phyloP scores from a whole-genome alignment of 371 early-diverging fungal genomes.

The Mucor lusitanicus region DNA sequence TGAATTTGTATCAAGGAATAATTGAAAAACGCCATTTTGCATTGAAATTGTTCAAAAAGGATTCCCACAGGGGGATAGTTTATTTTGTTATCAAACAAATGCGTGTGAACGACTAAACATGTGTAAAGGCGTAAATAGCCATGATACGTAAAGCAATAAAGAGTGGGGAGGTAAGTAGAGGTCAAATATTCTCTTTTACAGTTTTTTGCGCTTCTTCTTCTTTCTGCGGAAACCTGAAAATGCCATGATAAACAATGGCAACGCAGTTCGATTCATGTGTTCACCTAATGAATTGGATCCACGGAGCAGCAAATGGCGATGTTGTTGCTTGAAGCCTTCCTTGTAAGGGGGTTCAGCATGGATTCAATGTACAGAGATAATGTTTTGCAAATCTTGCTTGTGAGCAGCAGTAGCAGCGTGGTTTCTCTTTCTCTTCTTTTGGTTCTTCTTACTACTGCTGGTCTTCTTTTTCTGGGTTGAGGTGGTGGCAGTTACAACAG shows the following conservation, averaged over 20 bases:
- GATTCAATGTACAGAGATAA: slow-evolving; percentile 27
- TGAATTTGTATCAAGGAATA: background rate
- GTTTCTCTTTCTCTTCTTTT: slow-evolving; percentile 28
- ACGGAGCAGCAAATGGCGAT: background rate
- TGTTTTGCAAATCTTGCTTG: background rate
- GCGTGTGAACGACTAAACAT: background rate
- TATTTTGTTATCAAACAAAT: slow-evolving; percentile 3
- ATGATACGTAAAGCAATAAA: background rate
- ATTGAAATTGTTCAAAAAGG: background rate
- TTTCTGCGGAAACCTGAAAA: slow-evolving; percentile 3
- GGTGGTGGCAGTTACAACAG: background rate
- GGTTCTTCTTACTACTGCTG: slow-evolving; percentile 10
- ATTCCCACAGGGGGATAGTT: background rate
- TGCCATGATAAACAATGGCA: background rate
- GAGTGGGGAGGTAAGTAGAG: slow-evolving; percentile 11
- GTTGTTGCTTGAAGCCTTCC: background rate
- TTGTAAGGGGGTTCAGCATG: background rate
- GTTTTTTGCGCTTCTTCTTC: slow-evolving; percentile 19
- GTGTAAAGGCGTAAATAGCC: background rate
- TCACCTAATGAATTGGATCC: background rate
- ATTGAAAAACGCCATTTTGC: background rate
- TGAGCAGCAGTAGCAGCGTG: slow-evolving; percentile 3
- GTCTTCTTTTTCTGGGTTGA: background rate
- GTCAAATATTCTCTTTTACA: background rate
- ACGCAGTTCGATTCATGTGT: background rate